Percentiles rank a stretch among this genome's conserved stretches.
Evolutionary conservation across 2,329 filamentous ascomycete species (phyloP).

Genomic region (Periconia digitata): DNA sequence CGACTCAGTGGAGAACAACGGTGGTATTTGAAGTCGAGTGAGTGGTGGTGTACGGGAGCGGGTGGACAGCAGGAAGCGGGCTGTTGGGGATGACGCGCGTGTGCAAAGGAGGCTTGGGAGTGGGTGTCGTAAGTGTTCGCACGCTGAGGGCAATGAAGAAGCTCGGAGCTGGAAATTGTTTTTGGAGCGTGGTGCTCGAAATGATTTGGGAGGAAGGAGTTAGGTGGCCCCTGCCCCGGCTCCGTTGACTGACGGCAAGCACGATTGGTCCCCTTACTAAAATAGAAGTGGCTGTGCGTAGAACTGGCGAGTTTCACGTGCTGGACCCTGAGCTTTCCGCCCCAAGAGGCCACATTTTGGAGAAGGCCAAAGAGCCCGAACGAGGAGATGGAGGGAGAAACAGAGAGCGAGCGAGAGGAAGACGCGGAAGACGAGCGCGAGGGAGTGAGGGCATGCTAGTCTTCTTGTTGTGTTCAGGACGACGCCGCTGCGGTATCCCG

Average conservation of each 20-base stretch:
- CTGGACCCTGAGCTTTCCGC: constrained; percentile 5
- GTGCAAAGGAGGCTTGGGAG: background rate
- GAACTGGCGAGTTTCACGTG: constrained; percentile 10
- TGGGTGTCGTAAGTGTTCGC: no score
- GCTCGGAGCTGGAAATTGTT: constrained; percentile 13
- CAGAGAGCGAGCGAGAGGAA: background rate
- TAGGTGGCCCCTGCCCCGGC: constrained; percentile 5
- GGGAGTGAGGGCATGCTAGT: no score
- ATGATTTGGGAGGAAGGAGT: background rate
- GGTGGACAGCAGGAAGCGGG: background rate
- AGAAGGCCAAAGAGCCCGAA: background rate
- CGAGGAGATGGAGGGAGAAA: background rate
- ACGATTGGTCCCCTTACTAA: constrained; percentile 5
- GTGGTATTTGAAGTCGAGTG: background rate
- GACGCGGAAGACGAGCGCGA: no score
- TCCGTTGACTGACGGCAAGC: background rate
- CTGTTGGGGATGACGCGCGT: background rate
- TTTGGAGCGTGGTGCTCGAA: constrained; percentile 29
- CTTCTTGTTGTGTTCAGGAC: no score
- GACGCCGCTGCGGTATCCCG: no score
- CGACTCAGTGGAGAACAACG: background rate
- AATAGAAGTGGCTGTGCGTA: constrained; percentile 1
- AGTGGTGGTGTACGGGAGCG: background rate
- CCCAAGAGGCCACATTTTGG: constrained; percentile 12
- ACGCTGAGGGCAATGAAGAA: constrained; percentile 4